Evolutionary conservation across 2,329 filamentous ascomycete species (phyloP), one percentile per base, ranked within the genome.

Genomic region (Trichoderma sp.): DNA sequence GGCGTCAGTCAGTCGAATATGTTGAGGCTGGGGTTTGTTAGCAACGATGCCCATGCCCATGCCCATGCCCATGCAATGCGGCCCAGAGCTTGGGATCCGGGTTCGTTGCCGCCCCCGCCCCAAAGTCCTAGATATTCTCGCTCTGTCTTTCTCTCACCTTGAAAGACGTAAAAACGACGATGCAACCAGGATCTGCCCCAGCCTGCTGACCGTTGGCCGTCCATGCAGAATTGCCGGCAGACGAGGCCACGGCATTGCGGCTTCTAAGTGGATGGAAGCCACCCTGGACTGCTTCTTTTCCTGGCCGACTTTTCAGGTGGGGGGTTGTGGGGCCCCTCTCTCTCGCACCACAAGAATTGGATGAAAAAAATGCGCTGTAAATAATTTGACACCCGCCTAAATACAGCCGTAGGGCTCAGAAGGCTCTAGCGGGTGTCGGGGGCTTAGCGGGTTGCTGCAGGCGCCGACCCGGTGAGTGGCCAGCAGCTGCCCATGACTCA

Each of bases 401-500:
- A 39, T 39, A 50, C 26, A 34, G 63, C 17, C n/a, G 43, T 47
- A 47, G 43, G 47, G 47, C 63, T 36, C 47, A 26, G 47, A 55
- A 8, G 63, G 30, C 12, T 55, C 9, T 20, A 20, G 26, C 17
- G 17, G 17, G 32, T n/a, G 28, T 71, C 78, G 79, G 75, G 76
- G 76, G 74, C 76, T 72, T 71, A 66, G 73, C 72, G 73, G 70
- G 70, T 77, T 70, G 76, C 73, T 80, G 79, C 79, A 79, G 74
- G 74, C 75, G 71, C 72, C 74, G 66, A 77, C 72, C 74, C 73
- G 71, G 70, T 80, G 76, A 79, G 73, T 81, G 79, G 79, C 77
- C 76, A 76, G 77, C 77, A 50, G 43, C n/a, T 12, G n/a, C 32
- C 58, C 32, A 61, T 62, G 59, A 62, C 59, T 62, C 59, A 43